Percentiles rank a stretch among this genome's conserved stretches.
phyloP scores from a whole-genome alignment of 257 asterid genomes.

The Ehretia macrophylla region DNA sequence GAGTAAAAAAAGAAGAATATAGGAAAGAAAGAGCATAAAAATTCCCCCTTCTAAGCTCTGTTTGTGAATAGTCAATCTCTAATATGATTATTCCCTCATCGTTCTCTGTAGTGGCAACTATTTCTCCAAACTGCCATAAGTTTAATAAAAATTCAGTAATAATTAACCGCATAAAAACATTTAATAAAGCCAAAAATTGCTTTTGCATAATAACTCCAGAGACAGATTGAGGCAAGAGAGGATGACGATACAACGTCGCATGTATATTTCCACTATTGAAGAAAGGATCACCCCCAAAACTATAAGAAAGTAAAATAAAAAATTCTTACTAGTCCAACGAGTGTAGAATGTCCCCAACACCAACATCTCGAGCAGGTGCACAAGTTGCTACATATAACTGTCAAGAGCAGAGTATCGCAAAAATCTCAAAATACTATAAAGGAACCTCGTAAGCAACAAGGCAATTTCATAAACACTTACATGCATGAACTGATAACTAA shows the following conservation, averaged over 20 bases:
- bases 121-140: slow-evolving; percentile 77
- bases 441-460: no score
- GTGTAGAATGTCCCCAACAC: slow-evolving; percentile 96
- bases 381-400: slow-evolving; percentile 93
- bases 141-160: neutral
- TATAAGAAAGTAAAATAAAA: slow-evolving; percentile 1
- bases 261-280: neutral
- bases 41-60: slow-evolving; percentile 69
- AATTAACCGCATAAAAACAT: neutral
- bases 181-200: no score
- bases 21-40: neutral
- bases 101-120: slow-evolving; percentile 77
- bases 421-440: neutral
- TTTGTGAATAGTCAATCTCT: slow-evolving; percentile 79
- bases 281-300: neutral
- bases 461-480: no score
- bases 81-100: slow-evolving; percentile 70
- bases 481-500: neutral
- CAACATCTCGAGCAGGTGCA: slow-evolving; percentile 86
- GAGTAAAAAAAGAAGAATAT: neutral
- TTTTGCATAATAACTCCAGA: no score
- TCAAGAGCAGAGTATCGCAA: slow-evolving; percentile 15
- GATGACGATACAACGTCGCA: neutral
- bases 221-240: no score
- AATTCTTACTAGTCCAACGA: slow-evolving; percentile 82